These are phyloP conservation scores for Sporothrix luriei DNA, from an alignment of 2,329 filamentous ascomycete genomes.

Conservation along the genomic window DNA sequence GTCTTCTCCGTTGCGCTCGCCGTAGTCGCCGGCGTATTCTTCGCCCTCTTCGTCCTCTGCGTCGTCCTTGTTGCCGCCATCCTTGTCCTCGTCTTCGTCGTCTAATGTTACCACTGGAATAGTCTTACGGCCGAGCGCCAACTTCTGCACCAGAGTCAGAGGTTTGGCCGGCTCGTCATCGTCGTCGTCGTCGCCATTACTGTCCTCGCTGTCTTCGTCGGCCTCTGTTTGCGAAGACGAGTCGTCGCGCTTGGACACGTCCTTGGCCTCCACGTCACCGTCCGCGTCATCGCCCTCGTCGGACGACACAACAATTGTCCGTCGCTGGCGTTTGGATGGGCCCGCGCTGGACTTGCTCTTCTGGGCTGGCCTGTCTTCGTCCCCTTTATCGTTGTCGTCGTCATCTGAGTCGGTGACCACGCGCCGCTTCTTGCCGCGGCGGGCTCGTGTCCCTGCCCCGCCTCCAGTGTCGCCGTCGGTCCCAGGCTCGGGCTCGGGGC, in stretches of 20 bases:
- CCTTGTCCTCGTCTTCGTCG: conserved; percentile 5
- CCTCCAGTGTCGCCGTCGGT: background rate
- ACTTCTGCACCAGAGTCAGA: conserved; percentile 31
- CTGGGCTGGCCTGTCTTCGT: background rate
- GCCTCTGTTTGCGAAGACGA: conserved; percentile 8
- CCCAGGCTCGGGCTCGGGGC: conserved; percentile 25
- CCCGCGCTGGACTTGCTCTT: background rate
- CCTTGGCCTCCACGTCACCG: background rate
- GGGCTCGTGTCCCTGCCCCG: background rate
- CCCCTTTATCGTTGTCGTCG: conserved; percentile 19
- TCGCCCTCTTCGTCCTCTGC: background rate
- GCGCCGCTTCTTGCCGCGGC: conserved; percentile 31
- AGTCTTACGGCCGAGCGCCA: conserved; percentile 22
- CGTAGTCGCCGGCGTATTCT: conserved; percentile 7
- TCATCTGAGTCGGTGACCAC: conserved; percentile 34
- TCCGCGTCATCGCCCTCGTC: conserved; percentile 14
- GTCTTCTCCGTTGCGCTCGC: background rate
- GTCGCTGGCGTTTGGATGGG: conserved; percentile 9
- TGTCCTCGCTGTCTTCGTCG: background rate
- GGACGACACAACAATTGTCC: background rate
- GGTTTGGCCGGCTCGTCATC: conserved; percentile 8
- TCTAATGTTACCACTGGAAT: conserved; percentile 11
- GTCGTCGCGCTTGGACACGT: background rate
- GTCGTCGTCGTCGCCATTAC: background rate
- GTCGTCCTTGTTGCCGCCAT: conserved; percentile 7